Evolutionary conservation across 805 yeast genomes (phyloP).

Genomic region (Metschnikowia picachoensis): DNA sequence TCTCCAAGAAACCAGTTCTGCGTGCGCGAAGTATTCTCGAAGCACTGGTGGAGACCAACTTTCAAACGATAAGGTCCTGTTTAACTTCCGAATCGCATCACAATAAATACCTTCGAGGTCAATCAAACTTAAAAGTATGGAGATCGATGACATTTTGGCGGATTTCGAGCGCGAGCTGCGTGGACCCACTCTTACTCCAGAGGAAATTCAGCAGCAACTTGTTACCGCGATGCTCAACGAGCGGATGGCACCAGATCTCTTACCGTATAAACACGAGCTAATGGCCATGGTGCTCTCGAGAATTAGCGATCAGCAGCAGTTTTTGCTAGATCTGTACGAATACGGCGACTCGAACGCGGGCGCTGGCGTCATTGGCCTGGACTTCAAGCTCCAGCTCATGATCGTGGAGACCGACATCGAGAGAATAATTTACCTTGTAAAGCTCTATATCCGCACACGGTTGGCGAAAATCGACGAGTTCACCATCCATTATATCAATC

Average conservation of each 20-base stretch:
- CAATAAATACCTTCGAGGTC: neutral
- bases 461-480: conserved; percentile 69
- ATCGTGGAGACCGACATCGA: conserved; percentile 91
- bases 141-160: conserved; percentile 66
- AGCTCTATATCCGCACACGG: conserved; percentile 78
- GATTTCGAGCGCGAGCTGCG: conserved; percentile 49
- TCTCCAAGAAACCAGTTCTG: too few relatives aligned
- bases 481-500: conserved; percentile 54
- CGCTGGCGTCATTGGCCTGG: conserved; percentile 30
- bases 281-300: conserved; percentile 55
- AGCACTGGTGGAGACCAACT: too few relatives aligned
- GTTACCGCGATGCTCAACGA: conserved; percentile 77
- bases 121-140: conserved; percentile 27
- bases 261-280: conserved; percentile 64
- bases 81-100: too few relatives aligned
- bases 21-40: too few relatives aligned
- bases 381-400: conserved; percentile 73
- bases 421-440: conserved; percentile 73
- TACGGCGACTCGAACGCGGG: conserved; percentile 52
- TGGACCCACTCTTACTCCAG: conserved; percentile 6
- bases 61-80: too few relatives aligned
- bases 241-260: conserved; percentile 80
- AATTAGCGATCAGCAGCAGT: conserved; percentile 67
- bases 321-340: conserved; percentile 72
- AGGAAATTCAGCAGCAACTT: conserved; percentile 40